Base-by-base conservation (phyloP, 768 basidiomycete species). In the Lactifluus rugatus region DNA sequence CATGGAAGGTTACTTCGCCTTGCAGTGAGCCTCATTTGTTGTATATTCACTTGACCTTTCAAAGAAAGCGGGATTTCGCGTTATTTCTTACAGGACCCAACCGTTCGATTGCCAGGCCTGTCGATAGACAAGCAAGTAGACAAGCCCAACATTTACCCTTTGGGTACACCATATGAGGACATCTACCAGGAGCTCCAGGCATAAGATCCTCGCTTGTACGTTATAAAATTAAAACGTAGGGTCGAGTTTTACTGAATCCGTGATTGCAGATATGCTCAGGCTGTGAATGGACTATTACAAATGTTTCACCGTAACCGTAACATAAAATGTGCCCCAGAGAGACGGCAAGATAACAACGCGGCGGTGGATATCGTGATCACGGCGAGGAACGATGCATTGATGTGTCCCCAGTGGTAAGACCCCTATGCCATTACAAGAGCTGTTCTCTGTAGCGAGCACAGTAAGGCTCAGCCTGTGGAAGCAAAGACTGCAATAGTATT, bases 341-440 rank as follows among this genome's bases (percentile, higher is more conserved):
- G 94, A 61, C 98, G 94, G 94, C 95, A 98, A 66, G 94, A 98
- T 46, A 89, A 80, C 54, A 87, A 75, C 67, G 82, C 81, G 1
- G 79, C 95, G 9, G 91, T 90, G 19, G 96, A 99, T 69, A 79
- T 99, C 19, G 96, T 99, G 21, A 93, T 99, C 67, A 99, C 5
- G 98, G 96, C 70, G 96, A 98, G 74, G 96, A 99, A 70, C 83
- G 95, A 53, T 99, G 96, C 71, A 98, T 93, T 70, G 96, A 99
- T 68, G 89, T 0, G 96, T 99, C 19, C 95, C 94, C 69, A 96
- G 98, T 70, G 96, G 96, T 96, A 66, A 67, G 82, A 70, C 8
- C 39, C 36, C 26, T 57, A 28, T 48, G 32, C 56, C 32, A 61
- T 58, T 54, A 51, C 6, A 23, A 14, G n/a, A 39, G 39, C 45